These are phyloP conservation scores for Zizania latifolia DNA, from an alignment of 176 grass and related monocot species.

Conservation along the genomic window DNA sequence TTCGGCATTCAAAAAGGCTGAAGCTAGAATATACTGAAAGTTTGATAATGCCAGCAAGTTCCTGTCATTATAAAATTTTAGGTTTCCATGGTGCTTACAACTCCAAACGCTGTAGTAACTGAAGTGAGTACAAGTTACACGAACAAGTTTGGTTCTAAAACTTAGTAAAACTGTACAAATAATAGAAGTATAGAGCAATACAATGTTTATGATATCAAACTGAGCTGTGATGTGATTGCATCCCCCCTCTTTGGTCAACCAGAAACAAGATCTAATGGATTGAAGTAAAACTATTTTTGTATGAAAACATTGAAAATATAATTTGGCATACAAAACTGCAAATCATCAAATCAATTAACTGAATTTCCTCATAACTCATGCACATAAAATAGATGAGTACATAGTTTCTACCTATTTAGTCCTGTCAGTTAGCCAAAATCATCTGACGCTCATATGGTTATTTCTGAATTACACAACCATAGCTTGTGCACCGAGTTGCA, in stretches of 20 bases:
- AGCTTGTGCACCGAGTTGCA: not conserved
- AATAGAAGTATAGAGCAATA: not conserved
- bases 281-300: not conserved
- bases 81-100: constrained; percentile 12
- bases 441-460: too few relatives aligned
- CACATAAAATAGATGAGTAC: not conserved
- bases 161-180: not conserved
- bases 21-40: constrained; percentile 99
- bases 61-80: constrained; percentile 42
- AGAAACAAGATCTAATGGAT: not conserved
- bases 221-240: not conserved
- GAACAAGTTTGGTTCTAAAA: not conserved
- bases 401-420: not conserved
- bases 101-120: constrained; percentile 1
- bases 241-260: not conserved
- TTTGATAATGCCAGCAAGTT: constrained; percentile 99
- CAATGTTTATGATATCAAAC: not conserved
- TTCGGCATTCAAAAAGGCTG: constrained; percentile 94
- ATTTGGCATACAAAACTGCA: not conserved
- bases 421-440: not conserved
- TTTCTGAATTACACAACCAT: not conserved
- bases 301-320: not conserved
- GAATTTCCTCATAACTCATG: not conserved
- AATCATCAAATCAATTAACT: not conserved
- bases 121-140: not conserved